These are phyloP conservation scores for Cercospora sojina DNA, from an alignment of 2,329 filamentous ascomycete species.

Conservation along the genomic window DNA sequence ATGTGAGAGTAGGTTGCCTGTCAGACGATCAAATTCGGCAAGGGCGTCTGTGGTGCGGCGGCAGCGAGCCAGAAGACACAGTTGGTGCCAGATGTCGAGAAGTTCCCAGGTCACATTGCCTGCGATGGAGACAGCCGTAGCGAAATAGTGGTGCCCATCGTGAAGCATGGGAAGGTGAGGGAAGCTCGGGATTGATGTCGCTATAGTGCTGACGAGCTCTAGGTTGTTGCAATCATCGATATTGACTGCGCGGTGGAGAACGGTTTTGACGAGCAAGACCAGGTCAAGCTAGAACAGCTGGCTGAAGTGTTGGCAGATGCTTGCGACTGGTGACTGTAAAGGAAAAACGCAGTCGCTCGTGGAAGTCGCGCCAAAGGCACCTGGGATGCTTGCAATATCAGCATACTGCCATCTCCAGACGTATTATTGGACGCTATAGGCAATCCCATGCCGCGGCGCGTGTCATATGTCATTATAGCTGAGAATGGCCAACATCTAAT, in stretches of 20 bases:
- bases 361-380: background rate
- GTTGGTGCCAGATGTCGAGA: conserved; percentile 66
- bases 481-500: background rate
- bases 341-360: background rate
- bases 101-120: conserved; percentile 77
- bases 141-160: conserved; percentile 77
- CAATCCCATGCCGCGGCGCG: background rate
- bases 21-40: conserved; percentile 70
- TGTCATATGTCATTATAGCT: background rate
- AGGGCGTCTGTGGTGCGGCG: conserved; percentile 73
- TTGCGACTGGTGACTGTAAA: conserved; percentile 60
- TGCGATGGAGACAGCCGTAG: conserved; percentile 74
- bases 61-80: conserved; percentile 62
- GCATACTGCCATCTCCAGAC: background rate
- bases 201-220: conserved; percentile 19
- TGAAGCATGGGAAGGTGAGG: conserved; percentile 51
- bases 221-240: conserved; percentile 73
- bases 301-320: conserved; percentile 58
- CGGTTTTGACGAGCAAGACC: conserved; percentile 70
- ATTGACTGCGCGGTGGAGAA: conserved; percentile 68
- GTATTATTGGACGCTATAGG: background rate
- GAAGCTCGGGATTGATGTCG: background rate
- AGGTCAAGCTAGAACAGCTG: conserved; percentile 63
- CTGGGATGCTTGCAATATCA: background rate
- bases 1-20: conserved; percentile 55